Base-by-base conservation (phyloP, 208 protist species). In the Trypanosoma platydactyli region DNA sequence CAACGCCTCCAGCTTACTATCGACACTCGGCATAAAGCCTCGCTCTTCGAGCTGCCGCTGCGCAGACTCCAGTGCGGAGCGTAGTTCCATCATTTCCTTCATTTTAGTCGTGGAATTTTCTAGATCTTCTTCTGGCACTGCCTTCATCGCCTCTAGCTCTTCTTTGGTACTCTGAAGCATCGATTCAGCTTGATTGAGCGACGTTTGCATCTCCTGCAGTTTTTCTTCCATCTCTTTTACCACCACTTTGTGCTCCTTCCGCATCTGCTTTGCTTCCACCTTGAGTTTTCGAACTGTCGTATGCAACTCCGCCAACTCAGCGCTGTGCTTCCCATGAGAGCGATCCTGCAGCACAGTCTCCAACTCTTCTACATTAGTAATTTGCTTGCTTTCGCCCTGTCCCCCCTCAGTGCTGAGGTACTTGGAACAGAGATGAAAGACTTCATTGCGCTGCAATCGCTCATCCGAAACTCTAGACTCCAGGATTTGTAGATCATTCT, bases 401-500 rank as follows among this genome's bases (percentile, higher is more conserved):
- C 61, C 56, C n/a, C 52, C 59, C 25, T 68, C 55, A 58, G 16
- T 49, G 30, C 80, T 45, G 27, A 92, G 74, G 73, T 85, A 89
- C 29, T 56, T 73, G 30, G 77, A 56, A 53, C 89, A 94, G 16
- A 86, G 51, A 24, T 72, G 69, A 42, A 86, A 68, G 3, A 91
- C 69, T 35, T 89, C 84, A 29, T 77, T 75, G 16, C 73, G 71
- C 68, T 86, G 77, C 27, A 76, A 54, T 44, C 79, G 62, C 52
- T 77, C 69, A 27, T 84, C 83, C 18, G 33, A 65, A 0, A 65
- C 68, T 55, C 42, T 83, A 27, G 77, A 79, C 70, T 92, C 83
- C 0, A 77, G 60, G 52, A 92, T 84, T 67, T 88, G 78, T 29
- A 86, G 62, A 51, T 92, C 81, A 73, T 81, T 92, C 61, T 84